Base-by-base conservation (phyloP, 331 rosid genomes). In the Phaseolus coccineus region DNA sequence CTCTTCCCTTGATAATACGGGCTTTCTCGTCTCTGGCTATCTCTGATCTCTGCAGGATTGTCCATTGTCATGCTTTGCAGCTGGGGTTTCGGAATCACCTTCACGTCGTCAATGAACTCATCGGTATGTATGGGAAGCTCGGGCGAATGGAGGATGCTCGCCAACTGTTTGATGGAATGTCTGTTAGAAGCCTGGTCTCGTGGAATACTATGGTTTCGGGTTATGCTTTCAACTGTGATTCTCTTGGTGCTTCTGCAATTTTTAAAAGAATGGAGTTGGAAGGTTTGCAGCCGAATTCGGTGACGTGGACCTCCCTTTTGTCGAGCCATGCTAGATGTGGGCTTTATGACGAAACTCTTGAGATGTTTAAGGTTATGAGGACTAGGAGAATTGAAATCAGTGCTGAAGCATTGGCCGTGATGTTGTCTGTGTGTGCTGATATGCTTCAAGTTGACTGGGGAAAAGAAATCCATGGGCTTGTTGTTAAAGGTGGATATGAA, bases 271-370 rank as follows among this genome's bases (percentile, higher is more conserved):
- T 94, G 98, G 90, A 88, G 77, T 77, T 73, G 72, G 91, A 86
- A 51, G 91, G 92, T 37, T 83, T 85, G 61, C 71, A 74, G 80
- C 92, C 98, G 0, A 91, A 94, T 71, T 84, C 88, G 2, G 92
- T 94, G 31, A 89, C 97, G 2, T 94, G 97, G 98, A 94, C 98
- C 0, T 92, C 97, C 0, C 63, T 94, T 24, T 35, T 94, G 85
- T 92, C 97, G 15, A 89, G 97, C 78, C 90, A 89, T 63, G 91
- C 92, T 51, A 82, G 92, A 46, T 87, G 91, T 42, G 97, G 97
- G 22, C 80, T 46, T 69, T 77, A 40, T 69, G 84, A 87, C 52
- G 93, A 89, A 65, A 84, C 93, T 3, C 8, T 91, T 25, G 84
- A 79, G 73, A 86, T 92, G 72, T 89, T 92, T 85, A 65, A 74